Conservation (phyloP, 192 early-diverging fungal species). For the Borealophlyctis nickersoniae region DNA sequence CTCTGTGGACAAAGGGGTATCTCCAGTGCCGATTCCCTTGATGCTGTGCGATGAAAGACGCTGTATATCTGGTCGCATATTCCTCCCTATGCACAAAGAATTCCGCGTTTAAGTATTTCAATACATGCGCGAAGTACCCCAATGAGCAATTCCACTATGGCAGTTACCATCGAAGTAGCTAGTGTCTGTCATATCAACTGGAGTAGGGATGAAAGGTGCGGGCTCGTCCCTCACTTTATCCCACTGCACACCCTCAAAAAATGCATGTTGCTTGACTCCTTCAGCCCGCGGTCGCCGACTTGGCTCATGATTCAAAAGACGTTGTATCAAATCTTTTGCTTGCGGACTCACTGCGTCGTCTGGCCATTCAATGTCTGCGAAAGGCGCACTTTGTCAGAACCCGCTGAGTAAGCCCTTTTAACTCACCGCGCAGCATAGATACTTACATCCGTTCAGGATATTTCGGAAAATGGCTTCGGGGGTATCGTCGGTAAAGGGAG, state of each 20-base stretch:
- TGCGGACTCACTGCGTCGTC: conserved; percentile 57
- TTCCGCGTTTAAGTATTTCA: not conserved
- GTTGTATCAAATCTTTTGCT: conserved; percentile 69
- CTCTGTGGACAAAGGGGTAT: too few relatives aligned
- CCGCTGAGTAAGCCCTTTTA: not conserved
- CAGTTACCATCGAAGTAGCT: conserved; percentile 83
- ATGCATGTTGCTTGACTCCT: conserved; percentile 66
- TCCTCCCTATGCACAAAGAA: conserved; percentile 39
- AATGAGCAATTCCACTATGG: conserved; percentile 6
- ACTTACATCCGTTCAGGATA: conserved; percentile 63
- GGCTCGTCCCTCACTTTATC: conserved; percentile 68
- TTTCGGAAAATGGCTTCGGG: conserved; percentile 85
- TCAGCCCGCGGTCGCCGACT: conserved; percentile 58
- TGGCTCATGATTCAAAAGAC: conserved; percentile 73
- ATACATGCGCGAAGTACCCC: not conserved
- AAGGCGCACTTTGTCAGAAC: conserved; percentile 1
- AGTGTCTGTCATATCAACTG: conserved; percentile 78
- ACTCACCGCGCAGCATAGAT: not conserved
- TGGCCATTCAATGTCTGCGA: conserved; percentile 63
- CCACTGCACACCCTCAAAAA: conserved; percentile 78
- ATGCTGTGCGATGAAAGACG: conserved; percentile 54
- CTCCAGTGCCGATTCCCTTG: conserved; percentile 6
- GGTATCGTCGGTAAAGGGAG: conserved; percentile 85
- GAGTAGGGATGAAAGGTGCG: conserved; percentile 82
- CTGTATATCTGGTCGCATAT: conserved; percentile 75